phyloP scores from a whole-genome alignment of 176 grass and related monocot genomes.

The Avena sativa region DNA sequence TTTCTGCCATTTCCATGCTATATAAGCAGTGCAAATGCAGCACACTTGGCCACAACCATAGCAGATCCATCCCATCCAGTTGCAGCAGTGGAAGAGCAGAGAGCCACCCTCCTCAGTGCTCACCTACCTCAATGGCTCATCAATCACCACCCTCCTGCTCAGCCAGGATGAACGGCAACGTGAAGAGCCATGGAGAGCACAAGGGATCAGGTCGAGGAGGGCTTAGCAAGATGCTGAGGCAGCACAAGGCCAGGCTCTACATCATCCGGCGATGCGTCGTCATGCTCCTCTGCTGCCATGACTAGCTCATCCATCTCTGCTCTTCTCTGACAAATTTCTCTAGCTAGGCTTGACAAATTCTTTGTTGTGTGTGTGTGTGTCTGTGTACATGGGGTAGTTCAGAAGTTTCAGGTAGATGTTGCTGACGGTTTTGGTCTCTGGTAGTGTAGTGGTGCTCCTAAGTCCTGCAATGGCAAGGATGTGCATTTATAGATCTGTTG shows the following conservation, averaged over 20 bases:
- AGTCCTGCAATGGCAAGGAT: conserved; percentile 59
- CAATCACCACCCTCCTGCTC: neutral
- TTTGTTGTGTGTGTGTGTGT: conserved; percentile 38
- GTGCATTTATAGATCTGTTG: neutral
- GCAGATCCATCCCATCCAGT: neutral
- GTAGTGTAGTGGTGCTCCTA: conserved; percentile 34
- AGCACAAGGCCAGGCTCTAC: conserved; percentile 63
- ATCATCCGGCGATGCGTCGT: conserved; percentile 63
- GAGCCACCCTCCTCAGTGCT: neutral
- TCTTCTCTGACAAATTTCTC: neutral
- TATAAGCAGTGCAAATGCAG: conserved; percentile 39
- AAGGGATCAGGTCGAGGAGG: conserved; percentile 36
- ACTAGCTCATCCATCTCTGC: conserved; percentile 16
- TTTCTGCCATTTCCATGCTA: neutral
- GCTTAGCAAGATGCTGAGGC: conserved; percentile 52
- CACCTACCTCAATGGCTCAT: neutral
- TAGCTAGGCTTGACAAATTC: conserved; percentile 35
- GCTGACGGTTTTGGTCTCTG: neutral
- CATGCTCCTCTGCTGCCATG: conserved; percentile 73
- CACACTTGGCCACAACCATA: conserved; percentile 37
- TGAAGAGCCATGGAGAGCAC: conserved; percentile 32
- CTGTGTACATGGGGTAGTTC: conserved; percentile 14
- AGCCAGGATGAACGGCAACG: conserved; percentile 37
- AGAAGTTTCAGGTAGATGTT: conserved; percentile 2
- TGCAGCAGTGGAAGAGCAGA: neutral